Conservation (phyloP, 805 yeast genomes). For the Spathaspora hagerdaliae region DNA sequence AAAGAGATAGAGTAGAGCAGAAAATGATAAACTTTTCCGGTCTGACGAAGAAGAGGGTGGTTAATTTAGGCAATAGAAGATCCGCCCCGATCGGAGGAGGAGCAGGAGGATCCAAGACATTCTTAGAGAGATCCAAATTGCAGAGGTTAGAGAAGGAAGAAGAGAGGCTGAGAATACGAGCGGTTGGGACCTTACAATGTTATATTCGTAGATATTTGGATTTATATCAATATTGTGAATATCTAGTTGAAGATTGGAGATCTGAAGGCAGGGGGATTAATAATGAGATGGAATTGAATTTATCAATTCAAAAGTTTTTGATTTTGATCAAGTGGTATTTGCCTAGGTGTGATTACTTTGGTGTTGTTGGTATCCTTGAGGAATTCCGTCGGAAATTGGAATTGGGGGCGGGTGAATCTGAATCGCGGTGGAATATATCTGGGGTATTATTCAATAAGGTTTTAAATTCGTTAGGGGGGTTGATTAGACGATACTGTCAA, state of each 20-base stretch:
- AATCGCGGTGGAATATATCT: background rate
- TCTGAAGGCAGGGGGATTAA: background rate
- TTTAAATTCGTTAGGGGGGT: background rate
- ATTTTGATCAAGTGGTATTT: background rate
- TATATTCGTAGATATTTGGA: constrained; percentile 40
- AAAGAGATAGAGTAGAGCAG: too few species aligned
- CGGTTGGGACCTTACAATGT: constrained; percentile 50
- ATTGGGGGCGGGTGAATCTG: background rate
- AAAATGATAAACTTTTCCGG: constrained; percentile 62
- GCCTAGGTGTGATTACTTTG: background rate
- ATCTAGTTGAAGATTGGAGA: constrained; percentile 13
- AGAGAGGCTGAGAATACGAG: constrained; percentile 44
- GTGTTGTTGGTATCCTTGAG: background rate
- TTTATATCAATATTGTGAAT: constrained; percentile 18
- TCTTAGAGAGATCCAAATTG: constrained; percentile 58
- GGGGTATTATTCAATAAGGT: background rate
- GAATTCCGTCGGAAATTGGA: background rate
- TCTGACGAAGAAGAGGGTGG: constrained; percentile 53
- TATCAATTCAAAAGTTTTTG: background rate
- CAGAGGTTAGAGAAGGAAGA: constrained; percentile 66
- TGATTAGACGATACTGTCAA: background rate
- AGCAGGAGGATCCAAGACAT: constrained; percentile 30
- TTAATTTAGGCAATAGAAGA: constrained; percentile 55
- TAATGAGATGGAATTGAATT: constrained; percentile 7
- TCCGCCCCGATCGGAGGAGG: constrained; percentile 13